Base-by-base conservation (phyloP, 495 filamentous ascomycete genomes). In the Bacidia rubella region DNA sequence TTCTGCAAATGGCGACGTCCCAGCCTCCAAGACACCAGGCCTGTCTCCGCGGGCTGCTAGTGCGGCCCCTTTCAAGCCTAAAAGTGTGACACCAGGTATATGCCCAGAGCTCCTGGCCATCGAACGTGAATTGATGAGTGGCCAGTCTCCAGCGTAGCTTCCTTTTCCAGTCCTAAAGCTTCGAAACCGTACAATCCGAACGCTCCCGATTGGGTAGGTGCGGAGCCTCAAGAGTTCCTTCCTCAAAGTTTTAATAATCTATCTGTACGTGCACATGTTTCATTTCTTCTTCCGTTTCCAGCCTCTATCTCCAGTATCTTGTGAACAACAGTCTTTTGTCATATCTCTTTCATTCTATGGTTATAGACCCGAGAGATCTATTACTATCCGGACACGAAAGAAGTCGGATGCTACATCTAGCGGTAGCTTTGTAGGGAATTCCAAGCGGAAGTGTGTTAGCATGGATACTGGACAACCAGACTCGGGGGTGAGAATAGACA, bases 1-100 rank as follows among this genome's bases (percentile, higher is more conserved):
- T 15, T 70, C 73, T 32, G 68, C 70, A 35, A 68, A 69, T 54
- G 54, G 74, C 70, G 67, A 75, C 65, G 67, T 74, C 51, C 62
- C 70, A 56, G 62, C 66, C 11, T 55, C 74, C 7, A 87, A 86
- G 61, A 70, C 75, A 9, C 73, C 76, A 27, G 73, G 76, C 19
- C 83, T 97, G 53, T 90, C 90, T 3, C 87, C 89, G 1, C 87
- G 90, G 66, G 82, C 85, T 53, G 93, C 83, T 1, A 88, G 73
- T 67, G 92, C 92, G n/a, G 85, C 87, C 47, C 83, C 88, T 11
- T 98, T 98, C 59, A 94, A 87, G 38, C 92, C 92, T 17, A 75
- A 72, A 59, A 65, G 60, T 49, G 52, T 66, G 20, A 61, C 65
- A 54, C 69, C 71, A 59, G 70, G 72, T 72, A 54, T 42, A 10